These are phyloP conservation scores for Mrakia gelida DNA, from an alignment of 768 basidiomycete species.

Conservation along the genomic window DNA sequence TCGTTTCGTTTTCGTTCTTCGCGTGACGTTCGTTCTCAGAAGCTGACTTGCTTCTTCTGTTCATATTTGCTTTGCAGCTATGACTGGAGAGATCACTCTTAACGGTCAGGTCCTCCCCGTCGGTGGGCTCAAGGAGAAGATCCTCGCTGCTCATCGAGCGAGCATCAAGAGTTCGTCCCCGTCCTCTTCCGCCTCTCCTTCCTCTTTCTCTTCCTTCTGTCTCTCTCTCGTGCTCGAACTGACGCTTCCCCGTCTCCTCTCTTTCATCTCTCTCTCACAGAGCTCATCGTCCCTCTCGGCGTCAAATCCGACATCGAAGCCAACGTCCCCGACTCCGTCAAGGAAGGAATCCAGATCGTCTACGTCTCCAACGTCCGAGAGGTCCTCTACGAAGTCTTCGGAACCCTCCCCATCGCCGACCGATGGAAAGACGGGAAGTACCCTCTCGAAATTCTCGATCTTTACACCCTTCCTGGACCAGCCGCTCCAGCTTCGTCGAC, in stretches of 20 bases:
- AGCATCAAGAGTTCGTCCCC: constrained; percentile 71
- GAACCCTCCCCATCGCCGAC: constrained; percentile 15
- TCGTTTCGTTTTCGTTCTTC: not conserved
- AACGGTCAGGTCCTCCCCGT: constrained; percentile 95
- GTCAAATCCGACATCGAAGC: constrained; percentile 94
- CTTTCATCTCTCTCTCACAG: constrained; percentile 30
- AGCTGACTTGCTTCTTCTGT: not conserved
- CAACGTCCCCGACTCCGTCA: constrained; percentile 93
- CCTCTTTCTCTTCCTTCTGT: no score
- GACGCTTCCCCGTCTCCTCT: not conserved
- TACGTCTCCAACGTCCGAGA: constrained; percentile 91
- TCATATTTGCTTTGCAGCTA: constrained; percentile 53
- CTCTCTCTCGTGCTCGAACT: no score
- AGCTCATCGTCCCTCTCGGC: constrained; percentile 51
- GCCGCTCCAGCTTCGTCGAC: not conserved
- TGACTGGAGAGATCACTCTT: constrained; percentile 97
- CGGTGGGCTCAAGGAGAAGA: constrained; percentile 93
- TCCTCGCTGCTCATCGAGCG: constrained; percentile 91
- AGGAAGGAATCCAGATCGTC: constrained; percentile 88
- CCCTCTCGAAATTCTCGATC: constrained; percentile 24
- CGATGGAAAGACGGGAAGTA: constrained; percentile 29
- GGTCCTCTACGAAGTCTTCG: constrained; percentile 48
- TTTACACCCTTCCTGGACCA: constrained; percentile 9
- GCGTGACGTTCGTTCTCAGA: not conserved
- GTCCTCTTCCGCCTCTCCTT: no score